Conservation (phyloP, 495 filamentous ascomycete genomes). For the Neurospora tetrasperma region DNA sequence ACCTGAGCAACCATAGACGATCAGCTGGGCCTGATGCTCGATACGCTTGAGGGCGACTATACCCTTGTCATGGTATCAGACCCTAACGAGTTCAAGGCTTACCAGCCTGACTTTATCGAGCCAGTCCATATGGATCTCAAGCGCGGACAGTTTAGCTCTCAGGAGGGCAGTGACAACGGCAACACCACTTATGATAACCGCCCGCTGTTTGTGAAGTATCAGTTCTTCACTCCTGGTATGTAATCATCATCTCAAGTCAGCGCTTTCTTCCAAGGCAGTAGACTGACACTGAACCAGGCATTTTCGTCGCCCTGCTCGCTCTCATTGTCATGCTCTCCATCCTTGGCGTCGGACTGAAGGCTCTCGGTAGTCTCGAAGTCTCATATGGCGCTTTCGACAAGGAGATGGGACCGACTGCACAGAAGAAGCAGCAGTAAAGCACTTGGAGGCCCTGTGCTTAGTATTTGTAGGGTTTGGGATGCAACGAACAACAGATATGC, state of each 20-base stretch:
- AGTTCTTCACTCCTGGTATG: conserved; percentile 68
- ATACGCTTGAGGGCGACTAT: conserved; percentile 28
- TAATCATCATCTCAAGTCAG: not conserved
- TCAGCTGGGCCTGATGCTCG: conserved; percentile 28
- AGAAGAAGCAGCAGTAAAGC: conserved; percentile 67
- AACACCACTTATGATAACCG: conserved; percentile 24
- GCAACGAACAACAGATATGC: not conserved
- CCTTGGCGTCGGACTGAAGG: conserved; percentile 63
- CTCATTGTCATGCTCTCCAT: conserved; percentile 59
- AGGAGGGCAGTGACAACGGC: conserved; percentile 8
- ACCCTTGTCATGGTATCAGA: conserved; percentile 38
- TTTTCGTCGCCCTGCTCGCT: conserved; percentile 70
- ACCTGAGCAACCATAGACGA: conserved; percentile 22
- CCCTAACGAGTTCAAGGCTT: conserved; percentile 29
- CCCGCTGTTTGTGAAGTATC: conserved; percentile 82
- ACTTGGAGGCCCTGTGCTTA: not conserved
- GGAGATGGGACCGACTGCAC: conserved; percentile 76
- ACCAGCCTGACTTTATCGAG: conserved; percentile 36
- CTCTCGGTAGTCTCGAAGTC: conserved; percentile 70
- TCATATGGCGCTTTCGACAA: conserved; percentile 93
- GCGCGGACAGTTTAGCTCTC: conserved; percentile 20
- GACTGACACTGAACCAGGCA: conserved; percentile 16
- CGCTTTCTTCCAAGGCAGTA: not conserved
- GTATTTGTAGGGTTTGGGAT: not conserved
- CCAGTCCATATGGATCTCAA: conserved; percentile 40